Base-by-base conservation (phyloP, 2,329 filamentous ascomycete species). In the Byssothecium circinans region DNA sequence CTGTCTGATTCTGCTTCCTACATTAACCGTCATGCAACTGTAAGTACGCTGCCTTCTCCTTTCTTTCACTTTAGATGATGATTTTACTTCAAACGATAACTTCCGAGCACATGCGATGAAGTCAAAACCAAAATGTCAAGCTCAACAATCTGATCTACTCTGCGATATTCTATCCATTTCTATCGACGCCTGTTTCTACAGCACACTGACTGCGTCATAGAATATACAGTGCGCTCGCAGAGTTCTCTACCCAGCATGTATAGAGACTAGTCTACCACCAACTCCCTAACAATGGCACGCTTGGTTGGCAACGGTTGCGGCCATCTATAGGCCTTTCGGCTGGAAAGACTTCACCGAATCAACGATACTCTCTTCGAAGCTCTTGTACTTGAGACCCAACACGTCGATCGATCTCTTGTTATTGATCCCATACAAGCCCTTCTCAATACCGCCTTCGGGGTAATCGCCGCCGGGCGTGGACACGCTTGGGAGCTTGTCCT, bases 301-400 rank as follows among this genome's bases (percentile, higher is more conserved):
- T 25, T 25, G 19, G 4, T 18, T 17, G 10, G 22, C 27, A 15
- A 20, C 20, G 20, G 17, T 27, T 10, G 5, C 23, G 23, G 10
- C 10, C 23, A 10, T 10, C 51, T 68, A 79, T 42, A 75, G 71
- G 0, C 77, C 77, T 37, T 79, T 76, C 30, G 70, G 72, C 63
- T 86, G 78, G 60, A 90, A 67, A 25, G 81, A 85, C 69, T 81
- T 81, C 15, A 86, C 81, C 5, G 82, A 80, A 68, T 87, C 85
- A 17, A 75, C 68, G 44, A 88, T 78, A 41, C 76, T 80, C 62
- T 82, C 71, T 61, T 86, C 79, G 34, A 89, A 69, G 0, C 69
- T 67, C 49, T 64, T 81, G 60, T 83, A 88, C 60, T 83, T 74
- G 19, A 88, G 55, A 0, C 83, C 83, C 38, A 89, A 58, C 0